Conservation (phyloP, 305 asterid species). For the Fraxinus platypoda region DNA sequence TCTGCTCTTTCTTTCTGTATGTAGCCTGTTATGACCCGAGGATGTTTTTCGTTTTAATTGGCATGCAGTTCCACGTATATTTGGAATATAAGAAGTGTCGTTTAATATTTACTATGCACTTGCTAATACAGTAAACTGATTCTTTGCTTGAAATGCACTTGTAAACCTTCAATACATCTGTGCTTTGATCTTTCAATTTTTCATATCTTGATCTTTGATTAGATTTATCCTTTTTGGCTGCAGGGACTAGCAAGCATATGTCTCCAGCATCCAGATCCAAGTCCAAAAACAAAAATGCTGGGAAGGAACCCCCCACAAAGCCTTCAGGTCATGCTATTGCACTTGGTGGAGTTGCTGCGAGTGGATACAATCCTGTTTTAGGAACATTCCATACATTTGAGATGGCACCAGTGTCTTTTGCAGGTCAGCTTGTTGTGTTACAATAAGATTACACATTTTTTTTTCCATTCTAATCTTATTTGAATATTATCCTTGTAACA, state of each 20-base stretch:
- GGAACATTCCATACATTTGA: constrained; percentile 71
- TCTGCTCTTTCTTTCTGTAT: not conserved
- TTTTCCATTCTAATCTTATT: no score
- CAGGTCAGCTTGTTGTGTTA: constrained; percentile 33
- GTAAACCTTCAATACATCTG: not conserved
- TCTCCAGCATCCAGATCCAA: constrained; percentile 65
- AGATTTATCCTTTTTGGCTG: not conserved
- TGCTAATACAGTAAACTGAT: not conserved
- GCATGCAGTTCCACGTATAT: not conserved
- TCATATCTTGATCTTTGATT: not conserved
- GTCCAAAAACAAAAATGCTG: constrained; percentile 64
- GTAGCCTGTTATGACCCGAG: not conserved
- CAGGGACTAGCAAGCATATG: constrained; percentile 46
- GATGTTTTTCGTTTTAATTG: not conserved
- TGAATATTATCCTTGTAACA: no score
- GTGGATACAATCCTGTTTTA: constrained; percentile 71
- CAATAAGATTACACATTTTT: no score
- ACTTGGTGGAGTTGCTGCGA: constrained; percentile 46
- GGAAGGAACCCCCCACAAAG: constrained; percentile 59
- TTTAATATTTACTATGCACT: not conserved
- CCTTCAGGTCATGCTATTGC: constrained; percentile 45
- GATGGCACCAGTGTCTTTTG: constrained; percentile 45
- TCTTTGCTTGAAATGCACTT: not conserved
- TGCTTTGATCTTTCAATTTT: not conserved
- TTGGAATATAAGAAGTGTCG: not conserved